Conservation (phyloP, 371 early-diverging fungal genomes). For the Mortierella sp. region DNA sequence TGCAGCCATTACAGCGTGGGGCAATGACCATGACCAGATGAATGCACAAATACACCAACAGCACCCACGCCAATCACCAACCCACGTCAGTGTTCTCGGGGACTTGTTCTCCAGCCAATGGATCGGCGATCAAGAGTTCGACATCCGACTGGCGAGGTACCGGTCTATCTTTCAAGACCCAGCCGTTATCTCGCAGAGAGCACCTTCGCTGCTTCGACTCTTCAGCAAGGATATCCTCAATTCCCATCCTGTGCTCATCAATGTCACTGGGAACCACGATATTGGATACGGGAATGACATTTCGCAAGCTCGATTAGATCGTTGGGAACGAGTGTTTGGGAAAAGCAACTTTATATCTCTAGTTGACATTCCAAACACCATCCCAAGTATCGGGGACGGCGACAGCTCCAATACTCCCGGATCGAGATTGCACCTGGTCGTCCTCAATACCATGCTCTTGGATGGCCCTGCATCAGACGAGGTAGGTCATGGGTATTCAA, state of each 20-base stretch:
- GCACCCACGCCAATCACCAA: conserved; percentile 30
- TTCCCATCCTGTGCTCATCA: conserved; percentile 38
- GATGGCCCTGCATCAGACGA: conserved; percentile 57
- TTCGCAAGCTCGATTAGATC: conserved; percentile 52
- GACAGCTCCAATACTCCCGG: neutral
- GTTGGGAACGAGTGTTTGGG: conserved; percentile 61
- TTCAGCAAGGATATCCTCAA: conserved; percentile 3
- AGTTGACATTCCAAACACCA: conserved; percentile 13
- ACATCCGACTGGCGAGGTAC: conserved; percentile 57
- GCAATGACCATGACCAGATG: no score
- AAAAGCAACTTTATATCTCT: conserved; percentile 51
- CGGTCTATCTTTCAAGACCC: conserved; percentile 56
- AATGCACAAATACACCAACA: no score
- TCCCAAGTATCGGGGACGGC: neutral
- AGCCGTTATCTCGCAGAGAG: no score
- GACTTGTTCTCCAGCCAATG: conserved; percentile 68
- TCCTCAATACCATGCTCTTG: conserved; percentile 63
- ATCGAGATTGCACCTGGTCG: conserved; percentile 37
- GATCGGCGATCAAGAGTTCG: conserved; percentile 59
- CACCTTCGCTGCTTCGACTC: no score
- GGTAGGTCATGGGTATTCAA: conserved; percentile 20
- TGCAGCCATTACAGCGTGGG: no score
- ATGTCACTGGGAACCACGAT: conserved; percentile 67
- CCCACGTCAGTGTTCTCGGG: conserved; percentile 61
- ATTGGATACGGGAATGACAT: conserved; percentile 67